phyloP scores from a whole-genome alignment of 441 rosid species.

The Mallotus japonicus region DNA sequence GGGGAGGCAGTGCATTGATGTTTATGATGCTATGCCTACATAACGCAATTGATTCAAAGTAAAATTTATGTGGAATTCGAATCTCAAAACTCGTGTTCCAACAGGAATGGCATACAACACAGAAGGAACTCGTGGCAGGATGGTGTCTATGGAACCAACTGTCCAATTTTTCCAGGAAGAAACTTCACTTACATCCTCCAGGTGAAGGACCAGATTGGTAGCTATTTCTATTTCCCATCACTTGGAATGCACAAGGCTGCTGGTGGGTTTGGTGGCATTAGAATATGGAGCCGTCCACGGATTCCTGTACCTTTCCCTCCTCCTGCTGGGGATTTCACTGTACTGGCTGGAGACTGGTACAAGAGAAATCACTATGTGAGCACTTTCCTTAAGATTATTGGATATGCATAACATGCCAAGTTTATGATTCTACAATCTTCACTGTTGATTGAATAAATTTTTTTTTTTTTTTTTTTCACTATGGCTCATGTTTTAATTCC shows the following conservation, averaged over 20 bases:
- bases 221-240: slow-evolving; percentile 82
- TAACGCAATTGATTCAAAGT: slow-evolving; percentile 2
- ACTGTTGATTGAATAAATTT: not conserved
- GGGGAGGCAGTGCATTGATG: not conserved
- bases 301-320: slow-evolving; percentile 89
- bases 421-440: not conserved
- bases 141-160: slow-evolving; percentile 80
- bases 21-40: not conserved
- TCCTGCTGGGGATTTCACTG: slow-evolving; percentile 74
- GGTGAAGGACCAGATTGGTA: slow-evolving; percentile 93
- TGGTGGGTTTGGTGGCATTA: slow-evolving; percentile 81
- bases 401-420: not conserved
- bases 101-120: slow-evolving; percentile 79
- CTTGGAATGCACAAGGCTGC: slow-evolving; percentile 92
- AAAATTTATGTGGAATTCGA: slow-evolving; percentile 11
- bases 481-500: not conserved
- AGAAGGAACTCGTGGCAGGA: slow-evolving; percentile 87
- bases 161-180: slow-evolving; percentile 73
- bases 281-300: slow-evolving; percentile 71
- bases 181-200: slow-evolving; percentile 82
- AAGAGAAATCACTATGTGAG: slow-evolving; percentile 55
- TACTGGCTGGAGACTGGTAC: slow-evolving; percentile 95
- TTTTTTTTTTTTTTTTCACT: not conserved
- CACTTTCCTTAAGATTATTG: not conserved
- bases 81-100: slow-evolving; percentile 1